Conservation (phyloP, 208 protist genomes). For the Acanthamoeba castellanii region DNA sequence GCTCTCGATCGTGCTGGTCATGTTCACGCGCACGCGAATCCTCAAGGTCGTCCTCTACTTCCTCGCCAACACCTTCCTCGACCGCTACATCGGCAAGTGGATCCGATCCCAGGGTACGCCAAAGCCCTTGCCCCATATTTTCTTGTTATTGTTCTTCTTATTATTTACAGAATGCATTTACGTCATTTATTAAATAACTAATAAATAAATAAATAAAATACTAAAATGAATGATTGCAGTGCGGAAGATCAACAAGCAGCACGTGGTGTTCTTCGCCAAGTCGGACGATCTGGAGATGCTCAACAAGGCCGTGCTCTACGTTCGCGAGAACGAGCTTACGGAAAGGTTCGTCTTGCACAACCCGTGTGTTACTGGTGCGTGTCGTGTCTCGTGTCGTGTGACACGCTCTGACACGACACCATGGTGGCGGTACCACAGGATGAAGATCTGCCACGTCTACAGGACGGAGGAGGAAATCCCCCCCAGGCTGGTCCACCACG, state of each 20-base stretch:
- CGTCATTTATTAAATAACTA: background rate
- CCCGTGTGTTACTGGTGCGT: background rate
- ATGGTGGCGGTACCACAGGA: background rate
- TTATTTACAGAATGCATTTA: background rate
- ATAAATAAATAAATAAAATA: too few species aligned
- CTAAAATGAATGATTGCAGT: slow-evolving; percentile 41
- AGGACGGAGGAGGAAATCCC: slow-evolving; percentile 75
- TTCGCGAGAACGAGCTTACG: slow-evolving; percentile 92
- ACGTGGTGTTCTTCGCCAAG: slow-evolving; percentile 90
- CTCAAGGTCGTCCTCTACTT: slow-evolving; percentile 83
- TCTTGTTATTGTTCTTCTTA: too few species aligned
- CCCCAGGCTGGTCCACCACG: slow-evolving; percentile 81
- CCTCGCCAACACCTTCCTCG: slow-evolving; percentile 69
- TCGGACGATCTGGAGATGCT: slow-evolving; percentile 86
- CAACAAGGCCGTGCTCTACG: slow-evolving; percentile 91
- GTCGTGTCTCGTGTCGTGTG: too few species aligned
- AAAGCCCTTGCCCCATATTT: background rate
- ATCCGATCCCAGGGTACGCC: slow-evolving; percentile 39
- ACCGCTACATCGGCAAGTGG: slow-evolving; percentile 67
- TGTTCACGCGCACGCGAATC: slow-evolving; percentile 85
- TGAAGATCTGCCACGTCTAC: slow-evolving; percentile 89
- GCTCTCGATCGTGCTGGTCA: slow-evolving; percentile 84
- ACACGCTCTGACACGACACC: too few species aligned
- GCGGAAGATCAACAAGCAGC: slow-evolving; percentile 87
- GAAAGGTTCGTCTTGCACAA: slow-evolving; percentile 72